Evolutionary conservation across 1,139 yeast species (phyloP), one percentile per base, ranked within the genome.

Genomic region (Geotrichum carabidarum): DNA sequence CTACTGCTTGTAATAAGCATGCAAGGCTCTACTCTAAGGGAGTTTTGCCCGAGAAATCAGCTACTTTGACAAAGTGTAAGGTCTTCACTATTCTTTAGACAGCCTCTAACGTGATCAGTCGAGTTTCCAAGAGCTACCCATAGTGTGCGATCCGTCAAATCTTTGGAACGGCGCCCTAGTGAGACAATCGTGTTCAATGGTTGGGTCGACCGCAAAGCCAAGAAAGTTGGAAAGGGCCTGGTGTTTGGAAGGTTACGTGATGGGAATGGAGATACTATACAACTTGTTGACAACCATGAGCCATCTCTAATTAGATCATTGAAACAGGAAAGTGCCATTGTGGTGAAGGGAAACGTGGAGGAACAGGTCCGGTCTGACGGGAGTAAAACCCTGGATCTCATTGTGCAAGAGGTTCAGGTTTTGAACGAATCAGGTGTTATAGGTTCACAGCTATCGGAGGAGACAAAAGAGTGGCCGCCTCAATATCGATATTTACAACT

Each of bases 401-500:
- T 76, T 9, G 77, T 88, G 2, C 65, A 71, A 0, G 66, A 74
- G 4, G 73, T 82, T 43, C 82, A 81, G 50, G 72, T 81, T 0
- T 72, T 93, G 49, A 91, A 90, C 65, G 67, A 72, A n/a, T 79
- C 96, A 2, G 79, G 79, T 59, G 74, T 81, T 43, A 78, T 80
- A 44, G 89, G 94, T 0, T 80, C 95, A 1, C 86, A 89, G 60
- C 73, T 91, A 48, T 78, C 81, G 40, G 72, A 84, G 54, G 79
- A 63, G 44, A 74, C 73, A 40, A 68, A 70, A 41, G 71, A 71
- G 7, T 79, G 84, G 69, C 96, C 96, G 0, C 83, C 90, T 1
- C 86, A 89, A 63, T 83, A 81, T 64, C 74, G 98, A 55, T 90
- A 84, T 67, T 72, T 93, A 51, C 96, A 91, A 68, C 72, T 93